phyloP scores from a whole-genome alignment of 345 rosid species.

The Citrus medica region DNA sequence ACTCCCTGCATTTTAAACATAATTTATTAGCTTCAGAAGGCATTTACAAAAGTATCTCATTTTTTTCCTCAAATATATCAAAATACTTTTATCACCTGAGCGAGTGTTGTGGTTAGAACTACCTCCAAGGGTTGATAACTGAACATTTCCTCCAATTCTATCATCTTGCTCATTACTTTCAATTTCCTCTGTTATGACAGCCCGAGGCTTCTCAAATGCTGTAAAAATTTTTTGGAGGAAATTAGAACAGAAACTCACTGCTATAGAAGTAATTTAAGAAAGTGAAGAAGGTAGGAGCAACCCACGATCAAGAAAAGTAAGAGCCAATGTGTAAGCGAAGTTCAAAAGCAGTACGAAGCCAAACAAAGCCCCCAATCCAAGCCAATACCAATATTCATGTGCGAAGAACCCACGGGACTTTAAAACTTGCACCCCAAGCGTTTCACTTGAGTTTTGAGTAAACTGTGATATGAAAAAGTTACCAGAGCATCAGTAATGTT shows the following conservation, averaged over 20 bases:
- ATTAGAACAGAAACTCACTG: background rate
- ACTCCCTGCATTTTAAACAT: conserved; percentile 1
- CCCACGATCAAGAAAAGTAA: conserved; percentile 40
- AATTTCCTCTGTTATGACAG: conserved; percentile 37
- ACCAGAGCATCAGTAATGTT: conserved; percentile 1
- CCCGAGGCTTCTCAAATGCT: conserved; percentile 61
- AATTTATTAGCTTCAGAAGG: background rate
- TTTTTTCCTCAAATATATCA: background rate
- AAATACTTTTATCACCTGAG: conserved; percentile 18
- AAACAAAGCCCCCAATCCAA: conserved; percentile 37
- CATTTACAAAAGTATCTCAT: background rate
- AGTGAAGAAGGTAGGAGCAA: conserved; percentile 14
- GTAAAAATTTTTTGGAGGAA: conserved; percentile 5
- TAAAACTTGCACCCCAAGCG: conserved; percentile 46
- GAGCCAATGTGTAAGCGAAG: conserved; percentile 30
- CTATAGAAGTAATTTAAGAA: conserved; percentile 4
- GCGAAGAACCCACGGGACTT: conserved; percentile 38
- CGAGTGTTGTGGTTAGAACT: conserved; percentile 9
- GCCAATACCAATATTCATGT: conserved; percentile 50
- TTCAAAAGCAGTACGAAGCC: conserved; percentile 43
- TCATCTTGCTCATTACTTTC: conserved; percentile 17
- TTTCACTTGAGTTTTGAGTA: conserved; percentile 12
- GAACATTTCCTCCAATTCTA: conserved; percentile 27
- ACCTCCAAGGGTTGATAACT: conserved; percentile 22
- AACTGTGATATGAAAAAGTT: background rate